phyloP scores from a whole-genome alignment of 2,329 filamentous ascomycete species.

The Fusarium sp. region DNA sequence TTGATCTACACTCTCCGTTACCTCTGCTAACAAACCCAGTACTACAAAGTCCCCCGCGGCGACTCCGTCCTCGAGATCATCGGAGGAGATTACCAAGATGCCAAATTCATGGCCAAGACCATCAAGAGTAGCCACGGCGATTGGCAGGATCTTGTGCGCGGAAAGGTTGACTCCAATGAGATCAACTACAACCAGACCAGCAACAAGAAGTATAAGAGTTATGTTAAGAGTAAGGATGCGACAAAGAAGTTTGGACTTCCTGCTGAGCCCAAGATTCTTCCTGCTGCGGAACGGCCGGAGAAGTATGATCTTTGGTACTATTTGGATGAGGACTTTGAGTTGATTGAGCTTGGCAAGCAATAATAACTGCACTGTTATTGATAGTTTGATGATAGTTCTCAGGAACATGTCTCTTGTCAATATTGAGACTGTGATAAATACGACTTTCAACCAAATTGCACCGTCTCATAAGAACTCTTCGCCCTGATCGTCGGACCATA shows the following conservation, averaged over 20 bases:
- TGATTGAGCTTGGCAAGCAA: constrained; percentile 44
- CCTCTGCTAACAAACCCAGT: constrained; percentile 46
- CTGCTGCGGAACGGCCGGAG: constrained; percentile 47
- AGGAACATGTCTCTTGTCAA: too few species aligned
- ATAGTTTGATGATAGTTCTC: too few species aligned
- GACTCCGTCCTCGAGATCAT: constrained; percentile 52
- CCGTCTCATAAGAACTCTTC: constrained; percentile 31
- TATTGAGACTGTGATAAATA: too few species aligned
- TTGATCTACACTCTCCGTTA: too few species aligned
- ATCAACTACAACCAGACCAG: constrained; percentile 57
- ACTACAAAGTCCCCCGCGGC: constrained; percentile 56
- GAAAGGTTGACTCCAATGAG: constrained; percentile 51
- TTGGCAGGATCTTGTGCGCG: constrained; percentile 55
- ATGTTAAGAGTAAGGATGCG: constrained; percentile 48
- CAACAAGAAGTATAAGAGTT: constrained; percentile 48
- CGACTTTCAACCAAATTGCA: neutral
- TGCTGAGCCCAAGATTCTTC: constrained; percentile 44
- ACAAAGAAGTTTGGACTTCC: constrained; percentile 50
- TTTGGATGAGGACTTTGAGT: constrained; percentile 48
- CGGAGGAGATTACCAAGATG: constrained; percentile 52
- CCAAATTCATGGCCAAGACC: constrained; percentile 47
- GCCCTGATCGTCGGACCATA: constrained; percentile 53
- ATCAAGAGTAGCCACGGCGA: constrained; percentile 53
- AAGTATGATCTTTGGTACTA: constrained; percentile 55
- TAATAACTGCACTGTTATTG: too few species aligned